These are phyloP conservation scores for Biscogniauxia sp. DNA, from an alignment of 2,329 filamentous ascomycete genomes.

Conservation along the genomic window DNA sequence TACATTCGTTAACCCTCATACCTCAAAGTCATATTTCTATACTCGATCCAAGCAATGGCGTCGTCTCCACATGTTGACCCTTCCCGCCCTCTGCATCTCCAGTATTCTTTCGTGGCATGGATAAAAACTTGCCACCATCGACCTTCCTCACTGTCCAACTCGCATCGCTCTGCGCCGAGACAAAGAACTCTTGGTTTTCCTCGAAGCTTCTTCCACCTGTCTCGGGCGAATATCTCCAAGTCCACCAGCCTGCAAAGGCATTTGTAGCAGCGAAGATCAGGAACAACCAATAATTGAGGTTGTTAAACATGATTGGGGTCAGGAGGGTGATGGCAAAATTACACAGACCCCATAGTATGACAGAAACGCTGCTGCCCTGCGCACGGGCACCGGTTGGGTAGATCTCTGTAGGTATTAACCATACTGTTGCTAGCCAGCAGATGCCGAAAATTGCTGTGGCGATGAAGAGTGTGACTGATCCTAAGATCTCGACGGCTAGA, in stretches of 20 bases:
- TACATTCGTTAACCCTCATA: not conserved
- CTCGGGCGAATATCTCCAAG: conserved; percentile 50
- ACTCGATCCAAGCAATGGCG: conserved; percentile 6
- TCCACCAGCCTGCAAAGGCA: conserved; percentile 52
- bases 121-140: conserved; percentile 45
- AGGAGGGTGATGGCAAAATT: conserved; percentile 58
- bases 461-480: conserved; percentile 51
- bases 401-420: conserved; percentile 60
- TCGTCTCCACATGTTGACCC: conserved; percentile 5
- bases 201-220: conserved; percentile 58
- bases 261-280: conserved; percentile 55
- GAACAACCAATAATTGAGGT: conserved; percentile 57
- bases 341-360: conserved; percentile 55
- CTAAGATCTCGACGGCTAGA: conserved; percentile 46
- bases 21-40: not conserved
- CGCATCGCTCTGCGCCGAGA: conserved; percentile 46
- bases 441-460: conserved; percentile 61
- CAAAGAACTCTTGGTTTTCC: conserved; percentile 59
- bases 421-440: conserved; percentile 57
- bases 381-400: conserved; percentile 53
- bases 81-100: conserved; percentile 6
- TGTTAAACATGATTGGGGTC: conserved; percentile 59
- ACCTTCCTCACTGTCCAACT: conserved; percentile 55
- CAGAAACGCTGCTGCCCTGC: conserved; percentile 52
- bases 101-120: conserved; percentile 20